A percentile compares a stretch with the other conserved stretches of the same genome.
Evolutionary conservation across 768 basidiomycete genomes (phyloP).

Genomic region (Hemileccinum impolitum): DNA sequence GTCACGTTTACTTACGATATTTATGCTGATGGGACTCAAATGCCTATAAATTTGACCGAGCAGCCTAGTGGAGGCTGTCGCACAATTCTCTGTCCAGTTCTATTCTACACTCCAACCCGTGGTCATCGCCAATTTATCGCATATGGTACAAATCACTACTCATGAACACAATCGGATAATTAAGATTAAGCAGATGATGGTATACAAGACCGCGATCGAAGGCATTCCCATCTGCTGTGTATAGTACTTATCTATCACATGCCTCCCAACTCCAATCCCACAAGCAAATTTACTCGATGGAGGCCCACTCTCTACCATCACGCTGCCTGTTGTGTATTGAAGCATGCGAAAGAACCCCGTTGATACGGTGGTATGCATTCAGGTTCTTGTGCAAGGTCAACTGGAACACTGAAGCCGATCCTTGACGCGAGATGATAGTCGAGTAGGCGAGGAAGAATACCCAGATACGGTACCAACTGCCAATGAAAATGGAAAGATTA

Average conservation of each 20-base stretch:
- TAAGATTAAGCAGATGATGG: conserved; percentile 27
- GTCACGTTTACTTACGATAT: background rate
- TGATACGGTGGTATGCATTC: conserved; percentile 90
- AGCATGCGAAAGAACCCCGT: conserved; percentile 78
- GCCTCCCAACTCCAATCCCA: background rate
- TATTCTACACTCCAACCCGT: no score
- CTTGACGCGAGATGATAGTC: conserved; percentile 84
- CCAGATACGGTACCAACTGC: conserved; percentile 89
- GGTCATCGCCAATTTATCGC: no score
- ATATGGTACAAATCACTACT: background rate
- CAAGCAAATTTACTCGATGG: conserved; percentile 18
- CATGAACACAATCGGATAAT: conserved; percentile 3
- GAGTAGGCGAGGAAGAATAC: conserved; percentile 95
- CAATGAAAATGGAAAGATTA: background rate
- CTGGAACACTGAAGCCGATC: conserved; percentile 91
- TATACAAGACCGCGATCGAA: conserved; percentile 16
- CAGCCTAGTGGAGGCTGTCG: background rate
- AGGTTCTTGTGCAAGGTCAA: conserved; percentile 98
- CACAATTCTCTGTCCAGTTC: no score
- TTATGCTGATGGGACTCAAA: background rate
- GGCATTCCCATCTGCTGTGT: conserved; percentile 9
- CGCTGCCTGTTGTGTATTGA: conserved; percentile 62
- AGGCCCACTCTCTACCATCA: conserved; percentile 25
- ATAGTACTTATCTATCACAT: conserved; percentile 3
- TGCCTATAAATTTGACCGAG: background rate